These are phyloP conservation scores for Globisporangium perplexum DNA, from an alignment of 352 stramenopile genomes.

Conservation along the genomic window DNA sequence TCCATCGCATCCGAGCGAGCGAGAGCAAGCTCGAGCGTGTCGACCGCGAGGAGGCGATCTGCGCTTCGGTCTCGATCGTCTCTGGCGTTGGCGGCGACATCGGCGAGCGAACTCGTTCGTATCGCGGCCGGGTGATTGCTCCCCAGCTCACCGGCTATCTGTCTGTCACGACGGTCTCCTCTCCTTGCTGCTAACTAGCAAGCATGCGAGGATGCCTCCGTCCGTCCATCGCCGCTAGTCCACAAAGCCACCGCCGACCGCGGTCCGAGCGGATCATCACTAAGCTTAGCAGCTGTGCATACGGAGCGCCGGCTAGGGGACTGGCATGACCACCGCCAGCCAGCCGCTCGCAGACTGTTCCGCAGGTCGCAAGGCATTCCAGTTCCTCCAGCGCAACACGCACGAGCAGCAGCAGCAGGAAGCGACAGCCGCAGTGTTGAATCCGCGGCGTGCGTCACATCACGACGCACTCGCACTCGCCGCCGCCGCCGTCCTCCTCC, in stretches of 20 bases:
- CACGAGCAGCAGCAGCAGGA: background rate
- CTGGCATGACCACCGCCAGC: no score
- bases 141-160: background rate
- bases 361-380: background rate
- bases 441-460: background rate
- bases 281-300: background rate
- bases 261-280: background rate
- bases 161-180: background rate
- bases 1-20: background rate
- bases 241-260: no score
- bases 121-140: background rate
- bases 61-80: no score
- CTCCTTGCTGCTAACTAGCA: background rate
- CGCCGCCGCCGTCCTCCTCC: no score
- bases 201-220: background rate
- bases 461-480: background rate
- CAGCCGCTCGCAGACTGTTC: background rate
- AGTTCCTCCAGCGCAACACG: background rate
- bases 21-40: background rate
- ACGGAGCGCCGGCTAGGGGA: no score
- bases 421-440: background rate
- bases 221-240: no score
- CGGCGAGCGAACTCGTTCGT: no score
- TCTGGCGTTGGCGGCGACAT: background rate
- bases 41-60: background rate